Base-by-base conservation (phyloP, 148 eudicot genomes). In the Limonium bicolor region DNA sequence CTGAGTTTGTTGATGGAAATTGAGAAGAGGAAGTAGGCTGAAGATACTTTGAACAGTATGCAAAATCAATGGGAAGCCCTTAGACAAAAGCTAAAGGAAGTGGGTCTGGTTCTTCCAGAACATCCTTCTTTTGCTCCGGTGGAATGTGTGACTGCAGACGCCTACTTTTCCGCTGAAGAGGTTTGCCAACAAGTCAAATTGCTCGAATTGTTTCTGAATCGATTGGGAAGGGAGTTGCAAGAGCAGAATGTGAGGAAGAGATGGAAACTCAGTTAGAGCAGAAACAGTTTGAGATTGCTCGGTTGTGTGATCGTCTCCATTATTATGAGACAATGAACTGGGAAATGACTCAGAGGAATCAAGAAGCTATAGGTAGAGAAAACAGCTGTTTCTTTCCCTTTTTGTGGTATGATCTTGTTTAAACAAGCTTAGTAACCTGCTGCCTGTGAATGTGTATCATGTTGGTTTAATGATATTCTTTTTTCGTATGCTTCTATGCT, bases 271-370 rank as follows among this genome's bases (percentile, higher is more conserved):
- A 69, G 46, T 22, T 92, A 40, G 79, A 92, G 48, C 37, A 37
- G n/a, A 92, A 92, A 71, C 81, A 81, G 68, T 73, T 74, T 43
- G 99, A 92, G 73, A 78, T 92, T 28, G 76, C 94, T 67, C 78
- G 95, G 48, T 58, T 85, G 42, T 67, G 53, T 65, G 99, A 92
- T 65, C 70, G 82, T 39, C 60, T 85, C 59, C 85, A 67, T 50
- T 92, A 92, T 56, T 85, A 84, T 18, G 95, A 92, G 67, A 71
- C 86, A 46, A 77, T 85, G 73, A 92, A 92, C 61, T 65, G 59
- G 49, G 99, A 92, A 63, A 92, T 92, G 99, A 85, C 99, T 42
- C 95, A 92, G 42, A 85, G 95, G 66, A 92, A 92, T 57, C 99
- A 85, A 68, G 99, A 92, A 76, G 70, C 76, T 20, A 57, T 92